These are phyloP conservation scores for Bryum argenteum DNA, from an alignment of 225 moss, liverwort and hornwort species.

Conservation along the genomic window DNA sequence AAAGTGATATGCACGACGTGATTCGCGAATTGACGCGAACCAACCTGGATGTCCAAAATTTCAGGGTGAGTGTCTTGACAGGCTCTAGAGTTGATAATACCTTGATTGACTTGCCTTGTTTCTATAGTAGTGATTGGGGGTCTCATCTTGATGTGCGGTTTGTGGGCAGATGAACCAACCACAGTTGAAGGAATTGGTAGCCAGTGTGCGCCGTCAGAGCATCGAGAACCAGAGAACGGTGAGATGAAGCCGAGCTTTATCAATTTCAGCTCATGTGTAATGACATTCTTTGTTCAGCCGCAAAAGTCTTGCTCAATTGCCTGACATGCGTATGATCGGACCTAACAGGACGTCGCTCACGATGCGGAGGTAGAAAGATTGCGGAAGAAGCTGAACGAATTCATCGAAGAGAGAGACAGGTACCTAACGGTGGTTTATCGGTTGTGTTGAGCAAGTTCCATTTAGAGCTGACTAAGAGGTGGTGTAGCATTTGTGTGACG, in stretches of 20 bases:
- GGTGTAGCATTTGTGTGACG: neutral
- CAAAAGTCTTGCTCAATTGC: neutral
- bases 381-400: slow-evolving; percentile 68
- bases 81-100: neutral
- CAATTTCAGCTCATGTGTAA: neutral
- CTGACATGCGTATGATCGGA: neutral
- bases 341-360: slow-evolving; percentile 39
- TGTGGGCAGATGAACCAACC: slow-evolving; percentile 52
- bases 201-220: slow-evolving; percentile 71
- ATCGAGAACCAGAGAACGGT: slow-evolving; percentile 52
- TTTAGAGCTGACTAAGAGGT: neutral
- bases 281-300: neutral
- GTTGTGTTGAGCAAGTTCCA: neutral
- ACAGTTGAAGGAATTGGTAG: slow-evolving; percentile 75
- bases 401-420: slow-evolving; percentile 90
- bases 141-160: slow-evolving; percentile 12
- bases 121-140: neutral
- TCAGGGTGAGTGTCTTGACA: slow-evolving; percentile 50
- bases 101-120: neutral
- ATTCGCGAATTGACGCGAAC: slow-evolving; percentile 72
- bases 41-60: slow-evolving; percentile 76
- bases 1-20: slow-evolving; percentile 94
- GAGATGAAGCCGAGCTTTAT: slow-evolving; percentile 11
- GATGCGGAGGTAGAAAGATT: slow-evolving; percentile 70
- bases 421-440: slow-evolving; percentile 8